These are phyloP conservation scores for Polychaeton citri DNA, from an alignment of 2,329 filamentous ascomycete species.

Conservation along the genomic window DNA sequence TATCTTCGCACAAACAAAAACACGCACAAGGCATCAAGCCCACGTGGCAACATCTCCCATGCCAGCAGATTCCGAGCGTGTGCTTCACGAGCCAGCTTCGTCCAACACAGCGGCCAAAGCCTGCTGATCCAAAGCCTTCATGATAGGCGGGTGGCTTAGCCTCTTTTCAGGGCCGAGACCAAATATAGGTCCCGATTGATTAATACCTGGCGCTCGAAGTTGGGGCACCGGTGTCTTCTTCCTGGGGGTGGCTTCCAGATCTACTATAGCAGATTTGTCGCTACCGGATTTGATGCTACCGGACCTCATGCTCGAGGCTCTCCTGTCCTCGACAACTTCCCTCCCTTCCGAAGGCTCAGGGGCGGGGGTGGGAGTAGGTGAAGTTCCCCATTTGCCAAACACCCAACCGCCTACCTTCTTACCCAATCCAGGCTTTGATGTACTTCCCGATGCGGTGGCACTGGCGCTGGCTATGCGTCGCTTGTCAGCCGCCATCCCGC, in stretches of 20 bases:
- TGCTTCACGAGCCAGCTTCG: background rate
- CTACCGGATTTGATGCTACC: constrained; percentile 4
- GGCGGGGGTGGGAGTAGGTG: constrained; percentile 27
- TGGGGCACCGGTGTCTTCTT: constrained; percentile 22
- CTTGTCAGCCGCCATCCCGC: constrained; percentile 19
- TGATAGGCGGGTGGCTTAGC: constrained; percentile 40
- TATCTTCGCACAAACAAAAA: no score
- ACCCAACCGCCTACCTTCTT: constrained; percentile 53
- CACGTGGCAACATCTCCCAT: no score
- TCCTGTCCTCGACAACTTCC: constrained; percentile 3
- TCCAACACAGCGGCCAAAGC: constrained; percentile 34
- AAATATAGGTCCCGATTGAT: constrained; percentile 61
- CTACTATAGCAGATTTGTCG: constrained; percentile 6
- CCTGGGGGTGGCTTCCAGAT: constrained; percentile 22
- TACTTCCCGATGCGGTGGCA: constrained; percentile 22
- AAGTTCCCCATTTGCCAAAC: constrained; percentile 47
- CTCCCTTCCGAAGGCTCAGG: background rate
- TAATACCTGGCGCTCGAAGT: constrained; percentile 55
- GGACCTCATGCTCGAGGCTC: background rate
- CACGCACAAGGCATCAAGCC: no score
- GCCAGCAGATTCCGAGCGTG: no score
- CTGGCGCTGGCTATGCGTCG: constrained; percentile 5
- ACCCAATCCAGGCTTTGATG: constrained; percentile 24
- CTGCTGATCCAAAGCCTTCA: constrained; percentile 45
- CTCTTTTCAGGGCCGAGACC: constrained; percentile 51